These are phyloP conservation scores for Meyerozyma sp. DNA, from an alignment of 1,139 yeast species.

Conservation along the genomic window DNA sequence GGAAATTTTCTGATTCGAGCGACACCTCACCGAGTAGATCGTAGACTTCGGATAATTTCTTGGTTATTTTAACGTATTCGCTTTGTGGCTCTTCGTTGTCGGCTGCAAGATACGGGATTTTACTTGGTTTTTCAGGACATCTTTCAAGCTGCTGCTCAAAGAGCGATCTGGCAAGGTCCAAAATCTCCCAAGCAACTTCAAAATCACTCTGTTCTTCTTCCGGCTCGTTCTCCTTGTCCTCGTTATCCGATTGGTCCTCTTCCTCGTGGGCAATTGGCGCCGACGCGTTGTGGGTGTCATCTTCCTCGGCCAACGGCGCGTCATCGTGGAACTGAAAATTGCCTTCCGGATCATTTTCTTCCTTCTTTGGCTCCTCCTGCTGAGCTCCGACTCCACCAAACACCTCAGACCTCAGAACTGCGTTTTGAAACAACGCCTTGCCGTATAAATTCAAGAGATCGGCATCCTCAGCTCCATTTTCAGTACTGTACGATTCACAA, in stretches of 20 bases:
- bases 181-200: slow-evolving; percentile 82
- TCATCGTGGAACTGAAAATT: slow-evolving; percentile 55
- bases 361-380: slow-evolving; percentile 16
- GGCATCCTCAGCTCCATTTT: slow-evolving; percentile 56
- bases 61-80: slow-evolving; percentile 30
- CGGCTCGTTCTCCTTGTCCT: slow-evolving; percentile 22
- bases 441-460: slow-evolving; percentile 75
- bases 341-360: slow-evolving; percentile 15
- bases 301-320: slow-evolving; percentile 45
- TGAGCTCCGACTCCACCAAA: slow-evolving; percentile 53
- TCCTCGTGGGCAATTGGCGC: slow-evolving; percentile 11
- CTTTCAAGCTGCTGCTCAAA: slow-evolving; percentile 44
- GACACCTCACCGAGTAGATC: slow-evolving; percentile 87
- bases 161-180: slow-evolving; percentile 68
- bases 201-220: slow-evolving; percentile 65
- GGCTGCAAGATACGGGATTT: slow-evolving; percentile 26
- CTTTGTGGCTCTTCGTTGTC: slow-evolving; percentile 29
- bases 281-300: slow-evolving; percentile 21
- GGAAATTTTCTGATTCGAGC: slow-evolving; percentile 76
- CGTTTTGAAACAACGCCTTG: slow-evolving; percentile 71
- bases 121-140: slow-evolving; percentile 11
- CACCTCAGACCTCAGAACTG: slow-evolving; percentile 72
- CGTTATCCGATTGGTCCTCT: slow-evolving; percentile 25
- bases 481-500: slow-evolving; percentile 51
- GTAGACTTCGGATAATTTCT: slow-evolving; percentile 67